Evolutionary conservation across 2,329 filamentous ascomycete genomes (phyloP).

Genomic region (Arthrobotrys pseudoclavata): DNA sequence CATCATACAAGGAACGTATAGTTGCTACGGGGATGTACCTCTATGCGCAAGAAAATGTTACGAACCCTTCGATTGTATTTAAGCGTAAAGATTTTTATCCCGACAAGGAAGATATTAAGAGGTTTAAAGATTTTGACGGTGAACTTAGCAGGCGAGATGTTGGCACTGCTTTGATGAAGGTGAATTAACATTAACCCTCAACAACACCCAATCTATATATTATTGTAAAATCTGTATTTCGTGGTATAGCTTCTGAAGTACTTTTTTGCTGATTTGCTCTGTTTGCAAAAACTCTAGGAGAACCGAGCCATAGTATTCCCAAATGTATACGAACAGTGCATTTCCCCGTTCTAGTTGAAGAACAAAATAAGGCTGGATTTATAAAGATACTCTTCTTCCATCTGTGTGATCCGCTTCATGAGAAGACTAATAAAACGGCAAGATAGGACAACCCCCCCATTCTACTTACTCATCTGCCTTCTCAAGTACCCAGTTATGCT

Average conservation of each 20-base stretch:
- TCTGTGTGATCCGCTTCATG: slow-evolving; percentile 71
- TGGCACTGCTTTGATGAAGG: background rate
- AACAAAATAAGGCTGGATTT: slow-evolving; percentile 70
- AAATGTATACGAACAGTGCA: slow-evolving; percentile 70
- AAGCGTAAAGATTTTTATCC: background rate
- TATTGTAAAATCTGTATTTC: no score
- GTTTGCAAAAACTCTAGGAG: slow-evolving; percentile 58
- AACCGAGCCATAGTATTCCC: slow-evolving; percentile 72
- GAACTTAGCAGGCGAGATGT: background rate
- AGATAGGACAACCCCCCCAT: background rate
- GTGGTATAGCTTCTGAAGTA: no score
- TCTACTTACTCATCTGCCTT: no score
- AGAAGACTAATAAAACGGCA: background rate
- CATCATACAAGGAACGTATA: slow-evolving; percentile 2
- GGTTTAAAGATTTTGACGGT: background rate
- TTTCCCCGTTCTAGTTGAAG: slow-evolving; percentile 67
- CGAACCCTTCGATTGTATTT: background rate
- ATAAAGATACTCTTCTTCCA: slow-evolving; percentile 73
- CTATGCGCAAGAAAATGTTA: background rate
- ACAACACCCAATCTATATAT: no score
- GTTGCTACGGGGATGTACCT: background rate
- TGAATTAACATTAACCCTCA: background rate
- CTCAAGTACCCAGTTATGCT: no score
- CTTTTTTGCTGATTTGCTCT: background rate
- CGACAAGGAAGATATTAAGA: no score